phyloP scores from a whole-genome alignment of 2,329 filamentous ascomycete genomes.

The Nothopassalora personata region DNA sequence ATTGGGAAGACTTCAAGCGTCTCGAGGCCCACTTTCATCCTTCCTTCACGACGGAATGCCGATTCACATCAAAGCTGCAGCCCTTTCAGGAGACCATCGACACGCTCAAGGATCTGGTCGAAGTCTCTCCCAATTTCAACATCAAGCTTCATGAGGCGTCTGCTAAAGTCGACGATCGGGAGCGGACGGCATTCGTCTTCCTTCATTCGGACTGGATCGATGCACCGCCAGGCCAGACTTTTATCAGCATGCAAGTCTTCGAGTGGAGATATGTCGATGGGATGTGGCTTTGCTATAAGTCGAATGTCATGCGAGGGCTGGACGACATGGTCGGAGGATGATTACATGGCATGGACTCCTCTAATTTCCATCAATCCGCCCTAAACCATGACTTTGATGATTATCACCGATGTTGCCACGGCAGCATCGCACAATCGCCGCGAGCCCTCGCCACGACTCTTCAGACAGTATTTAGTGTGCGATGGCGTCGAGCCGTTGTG shows the following conservation, averaged over 20 bases:
- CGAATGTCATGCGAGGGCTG: conserved; percentile 1
- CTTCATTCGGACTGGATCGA: conserved; percentile 7
- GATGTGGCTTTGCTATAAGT: conserved; percentile 8
- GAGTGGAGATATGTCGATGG: conserved; percentile 6
- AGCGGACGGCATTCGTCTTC: conserved; percentile 2
- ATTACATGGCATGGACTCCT: background rate
- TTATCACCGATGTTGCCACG: too few species aligned
- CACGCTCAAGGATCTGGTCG: conserved; percentile 3
- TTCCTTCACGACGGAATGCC: conserved; percentile 19
- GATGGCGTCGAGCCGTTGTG: too few species aligned
- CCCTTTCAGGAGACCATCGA: conserved; percentile 4
- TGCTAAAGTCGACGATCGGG: conserved; percentile 2
- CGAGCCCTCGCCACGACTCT: too few species aligned
- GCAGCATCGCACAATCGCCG: too few species aligned
- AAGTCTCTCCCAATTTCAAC: conserved; percentile 1
- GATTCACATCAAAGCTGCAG: conserved; percentile 5
- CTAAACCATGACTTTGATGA: too few species aligned
- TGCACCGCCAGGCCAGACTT: conserved; percentile 1
- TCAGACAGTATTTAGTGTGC: too few species aligned
- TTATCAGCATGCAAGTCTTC: conserved; percentile 2
- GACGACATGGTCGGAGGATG: conserved; percentile 6
- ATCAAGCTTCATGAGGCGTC: conserved; percentile 5
- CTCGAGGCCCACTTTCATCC: conserved; percentile 3
- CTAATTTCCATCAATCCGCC: too few species aligned
- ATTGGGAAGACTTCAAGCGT: background rate